Base-by-base conservation (phyloP, 2,329 filamentous ascomycete genomes). In the Aspergillus pseudoviridinutans region DNA sequence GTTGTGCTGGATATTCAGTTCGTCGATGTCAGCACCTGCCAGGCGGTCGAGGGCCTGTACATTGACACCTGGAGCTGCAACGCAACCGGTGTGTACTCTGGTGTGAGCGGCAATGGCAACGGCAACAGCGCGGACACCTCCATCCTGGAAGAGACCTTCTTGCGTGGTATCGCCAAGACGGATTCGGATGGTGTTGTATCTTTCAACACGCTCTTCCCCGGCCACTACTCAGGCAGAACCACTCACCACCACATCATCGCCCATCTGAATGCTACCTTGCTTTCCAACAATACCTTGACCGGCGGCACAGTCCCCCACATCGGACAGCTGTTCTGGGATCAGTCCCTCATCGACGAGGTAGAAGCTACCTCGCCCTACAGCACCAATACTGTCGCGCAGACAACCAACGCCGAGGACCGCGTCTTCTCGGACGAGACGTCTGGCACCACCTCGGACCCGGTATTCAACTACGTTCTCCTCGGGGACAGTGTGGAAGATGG, bases 321-420 rank as follows among this genome's bases (percentile, higher is more conserved):
- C 42, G 85, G 85, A 20, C 85, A 88, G 68, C 66, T 85, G 50
- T 87, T 84, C 76, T 84, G 82, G 49, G 83, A 87, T 64, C 80
- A 86, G 66, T 73, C 75, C 56, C 77, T 87, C 17, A 76, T 82
- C 61, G 64, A 61, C 27, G 60, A 75, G 46, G 80, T 87, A 52
- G 79, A 83, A 61, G 69, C 69, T 3, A 74, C 73, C 1, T 60
- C 68, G 2, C 80, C 81, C 1, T 66, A 66, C 51, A 66, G 56
- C 46, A 62, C 62, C 20, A 66, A 64, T 47, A 60, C 55, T 3
- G 50, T 63, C 24, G 29, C 42, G 6, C 57, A 63, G 2, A 64
- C 61, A 1, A 28, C 28, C 2, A 64, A 64, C 20, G 57, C 51
- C 1, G 59, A 57, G 2, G 61, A 64, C 17, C 57, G 53, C 9